Base-by-base conservation (phyloP, 2,329 filamentous ascomycete species). In the Trichoderma sp. region DNA sequence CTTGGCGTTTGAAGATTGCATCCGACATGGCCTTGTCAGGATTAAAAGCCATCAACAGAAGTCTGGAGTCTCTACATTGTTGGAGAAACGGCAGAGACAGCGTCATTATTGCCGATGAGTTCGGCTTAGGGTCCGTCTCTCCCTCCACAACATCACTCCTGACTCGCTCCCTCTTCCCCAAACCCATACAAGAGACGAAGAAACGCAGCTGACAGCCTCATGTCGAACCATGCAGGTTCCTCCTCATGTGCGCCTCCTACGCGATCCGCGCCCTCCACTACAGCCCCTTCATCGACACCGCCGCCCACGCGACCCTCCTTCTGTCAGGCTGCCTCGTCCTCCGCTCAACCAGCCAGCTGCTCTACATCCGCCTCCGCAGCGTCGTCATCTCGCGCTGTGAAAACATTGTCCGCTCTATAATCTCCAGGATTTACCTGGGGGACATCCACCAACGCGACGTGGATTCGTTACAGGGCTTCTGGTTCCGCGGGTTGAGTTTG, bases 11-110 rank as follows among this genome's bases (percentile, higher is more conserved):
- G 3, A 52, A 34, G 9, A 17, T 52, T 9, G 50, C 30, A 3
- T 34, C 50, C 2, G 50, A 52, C n/a, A 52, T 52, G 50, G 50
- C 50, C 17, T 10, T 34, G 17, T 52, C 50, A 7, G 50, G 50
- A 4, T 15, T 52, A 24, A 1, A 14, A 2, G 50, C 28, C 30
- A 19, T 52, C 3, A 19, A 34, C 2, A 19, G 34, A 14, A 34
- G 19, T 28, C 3, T 52, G 9, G 50, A 52, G 24, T 15, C 28
- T 52, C 14, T 52, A 52, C 9, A 34, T 7, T 28, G 5, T 28
- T 28, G 28, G 28, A 30, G 26, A 52, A 52, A 52, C 12, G 50
- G 28, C 3, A 52, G 3, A 9, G 15, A 15, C 1, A 19, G 19
- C 10, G 30, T 7, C 30, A 17, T 1, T 17, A 52, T 52, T 19